These are phyloP conservation scores for Neurospora tetraspora DNA, from an alignment of 495 filamentous ascomycete genomes.

Conservation along the genomic window DNA sequence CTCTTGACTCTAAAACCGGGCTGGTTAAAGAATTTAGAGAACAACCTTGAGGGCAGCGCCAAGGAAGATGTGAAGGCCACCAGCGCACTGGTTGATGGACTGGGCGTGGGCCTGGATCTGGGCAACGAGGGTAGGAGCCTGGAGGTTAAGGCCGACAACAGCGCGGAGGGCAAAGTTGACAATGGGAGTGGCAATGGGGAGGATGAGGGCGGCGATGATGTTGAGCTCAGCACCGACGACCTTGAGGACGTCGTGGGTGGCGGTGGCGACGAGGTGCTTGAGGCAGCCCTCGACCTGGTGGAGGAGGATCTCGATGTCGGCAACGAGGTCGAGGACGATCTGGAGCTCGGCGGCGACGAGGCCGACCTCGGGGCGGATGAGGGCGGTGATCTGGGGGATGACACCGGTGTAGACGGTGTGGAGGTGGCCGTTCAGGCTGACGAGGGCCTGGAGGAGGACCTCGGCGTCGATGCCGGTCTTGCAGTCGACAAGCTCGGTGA, in stretches of 20 bases:
- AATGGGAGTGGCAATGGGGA: not conserved
- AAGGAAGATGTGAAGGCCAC: not conserved
- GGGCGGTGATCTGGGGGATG: not conserved
- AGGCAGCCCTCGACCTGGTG: not conserved
- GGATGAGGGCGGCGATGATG: not conserved
- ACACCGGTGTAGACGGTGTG: not conserved
- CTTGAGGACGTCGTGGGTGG: not conserved
- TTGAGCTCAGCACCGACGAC: not conserved
- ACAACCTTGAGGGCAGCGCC: not conserved
- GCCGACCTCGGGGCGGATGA: not conserved
- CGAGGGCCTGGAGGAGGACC: not conserved
- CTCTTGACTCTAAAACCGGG: not conserved
- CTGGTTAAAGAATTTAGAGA: not conserved
- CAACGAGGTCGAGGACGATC: conserved; percentile 3
- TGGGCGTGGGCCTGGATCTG: not conserved
- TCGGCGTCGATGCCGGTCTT: not conserved
- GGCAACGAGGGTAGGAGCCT: not conserved
- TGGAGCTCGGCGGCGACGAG: conserved; percentile 2
- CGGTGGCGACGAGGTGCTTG: conserved; percentile 2
- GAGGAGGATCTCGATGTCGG: conserved; percentile 4
- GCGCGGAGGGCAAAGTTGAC: not conserved
- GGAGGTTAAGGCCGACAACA: not conserved
- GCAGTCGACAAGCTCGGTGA: not conserved
- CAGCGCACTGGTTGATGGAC: not conserved
- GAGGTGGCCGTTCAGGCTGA: conserved; percentile 5